Evolutionary conservation across 2,329 filamentous ascomycete species (phyloP), one percentile per base, ranked within the genome.

Genomic region (Trichoderma sp.): DNA sequence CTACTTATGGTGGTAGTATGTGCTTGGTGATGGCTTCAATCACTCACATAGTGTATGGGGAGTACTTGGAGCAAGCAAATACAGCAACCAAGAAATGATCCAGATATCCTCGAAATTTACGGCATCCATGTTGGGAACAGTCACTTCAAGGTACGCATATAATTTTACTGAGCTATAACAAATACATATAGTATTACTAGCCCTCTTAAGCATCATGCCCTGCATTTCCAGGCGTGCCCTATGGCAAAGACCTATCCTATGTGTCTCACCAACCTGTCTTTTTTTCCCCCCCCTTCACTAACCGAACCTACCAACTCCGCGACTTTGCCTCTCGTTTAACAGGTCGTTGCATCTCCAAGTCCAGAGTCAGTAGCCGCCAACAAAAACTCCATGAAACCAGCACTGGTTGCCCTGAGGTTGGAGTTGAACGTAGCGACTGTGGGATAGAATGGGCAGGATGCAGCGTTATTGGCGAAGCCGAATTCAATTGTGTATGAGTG

Each of bases 361-460:
- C 60, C 60, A 27, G 32, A 15, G n/a, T 54, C 48, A 8, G 22
- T 64, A 22, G 60, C 77, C 25, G 69, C 69, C 35, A 80, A 67
- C 32, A 80, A 71, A 59, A 84, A 74, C 73, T 86, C 83, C 77
- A 85, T 85, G 72, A 85, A 79, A 0, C 80, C 83, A 5, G 80
- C 78, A 3, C 75, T 78, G 13, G 80, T 74, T 84, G 82, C 45
- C 78, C 75, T 70, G 85, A 74, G 70, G 79, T 83, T 61, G 73
- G 69, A 68, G 50, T 81, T 79, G 70, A 83, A 84, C 73, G 80
- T 76, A 39, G 75, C 71, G 2, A 73, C 71, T 2, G 78, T 80
- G 0, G 83, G 83, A 69, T 86, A 86, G 69, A 85, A 86, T 0
- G 78, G 77, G 54, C 79, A 80, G 22, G 60, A 64, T 13, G 68